A percentile compares a stretch with the other conserved stretches of the same genome.
These are phyloP conservation scores for Cordyceps pruinosa DNA, from an alignment of 2,329 filamentous ascomycete species.

Conservation along the genomic window DNA sequence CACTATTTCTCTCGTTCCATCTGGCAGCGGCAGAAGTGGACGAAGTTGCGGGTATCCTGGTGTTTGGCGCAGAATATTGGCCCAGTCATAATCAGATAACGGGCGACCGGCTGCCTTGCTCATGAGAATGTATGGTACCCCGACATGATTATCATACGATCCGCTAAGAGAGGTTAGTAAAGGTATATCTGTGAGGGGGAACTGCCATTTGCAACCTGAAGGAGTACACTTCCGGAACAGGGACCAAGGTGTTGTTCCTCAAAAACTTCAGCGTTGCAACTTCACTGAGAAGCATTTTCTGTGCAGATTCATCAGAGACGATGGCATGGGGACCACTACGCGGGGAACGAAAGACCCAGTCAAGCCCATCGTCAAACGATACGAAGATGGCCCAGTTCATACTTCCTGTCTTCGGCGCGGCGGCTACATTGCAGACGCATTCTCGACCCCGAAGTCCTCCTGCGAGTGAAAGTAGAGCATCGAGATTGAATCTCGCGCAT, in stretches of 20 bases:
- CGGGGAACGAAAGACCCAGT: constrained; percentile 19
- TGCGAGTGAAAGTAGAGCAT: constrained; percentile 17
- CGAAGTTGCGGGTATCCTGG: constrained; percentile 4
- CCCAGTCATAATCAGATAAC: constrained; percentile 18
- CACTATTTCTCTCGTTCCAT: constrained; percentile 15
- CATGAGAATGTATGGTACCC: constrained; percentile 21
- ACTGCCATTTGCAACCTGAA: constrained; percentile 16
- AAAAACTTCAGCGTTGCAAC: constrained; percentile 18
- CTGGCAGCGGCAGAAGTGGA: constrained; percentile 16
- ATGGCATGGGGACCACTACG: constrained; percentile 1
- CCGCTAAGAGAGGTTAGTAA: constrained; percentile 11
- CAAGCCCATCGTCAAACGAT: constrained; percentile 17
- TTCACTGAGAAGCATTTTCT: constrained; percentile 18
- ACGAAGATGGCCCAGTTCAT: constrained; percentile 19
- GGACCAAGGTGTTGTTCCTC: constrained; percentile 12
- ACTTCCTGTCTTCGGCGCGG: constrained; percentile 15
- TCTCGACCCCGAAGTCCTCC: constrained; percentile 13
- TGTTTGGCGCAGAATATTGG: background rate
- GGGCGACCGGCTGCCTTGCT: constrained; percentile 18
- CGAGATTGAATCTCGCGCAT: constrained; percentile 15
- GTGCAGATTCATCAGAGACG: constrained; percentile 13
- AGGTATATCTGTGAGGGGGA: background rate
- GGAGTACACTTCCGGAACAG: constrained; percentile 18
- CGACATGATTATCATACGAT: constrained; percentile 16
- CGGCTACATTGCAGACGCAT: constrained; percentile 15